Evolutionary conservation across 352 stramenopile species (phyloP).

Genomic region (Paralagenidium karlingii): DNA sequence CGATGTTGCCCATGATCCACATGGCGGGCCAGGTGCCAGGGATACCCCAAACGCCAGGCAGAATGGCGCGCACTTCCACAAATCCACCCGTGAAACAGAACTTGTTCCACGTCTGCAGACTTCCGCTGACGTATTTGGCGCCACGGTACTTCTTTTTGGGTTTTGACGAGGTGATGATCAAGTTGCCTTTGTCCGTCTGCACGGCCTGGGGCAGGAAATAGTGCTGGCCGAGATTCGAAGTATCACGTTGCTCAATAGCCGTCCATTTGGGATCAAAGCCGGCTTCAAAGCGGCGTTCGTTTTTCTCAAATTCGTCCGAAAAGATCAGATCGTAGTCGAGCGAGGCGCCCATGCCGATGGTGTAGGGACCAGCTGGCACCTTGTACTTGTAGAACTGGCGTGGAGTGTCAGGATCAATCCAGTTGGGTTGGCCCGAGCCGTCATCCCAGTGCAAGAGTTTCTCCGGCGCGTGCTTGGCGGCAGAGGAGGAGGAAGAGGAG

Average conservation of each 20-base stretch:
- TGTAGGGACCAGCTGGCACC: constrained; percentile 23
- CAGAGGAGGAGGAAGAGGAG: too few relatives aligned
- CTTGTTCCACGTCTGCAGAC: constrained; percentile 97
- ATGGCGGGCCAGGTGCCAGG: constrained; percentile 95
- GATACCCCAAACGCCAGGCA: constrained; percentile 91
- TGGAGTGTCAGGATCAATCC: constrained; percentile 76
- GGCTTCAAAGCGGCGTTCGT: constrained; percentile 87
- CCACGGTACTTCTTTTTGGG: constrained; percentile 64
- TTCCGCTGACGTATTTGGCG: constrained; percentile 82
- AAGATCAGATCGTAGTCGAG: constrained; percentile 84
- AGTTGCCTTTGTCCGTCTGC: constrained; percentile 86
- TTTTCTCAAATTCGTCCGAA: constrained; percentile 95
- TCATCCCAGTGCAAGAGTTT: too few relatives aligned
- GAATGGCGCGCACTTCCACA: constrained; percentile 88
- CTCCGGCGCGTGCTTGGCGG: too few relatives aligned
- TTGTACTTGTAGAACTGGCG: constrained; percentile 21
- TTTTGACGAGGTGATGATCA: constrained; percentile 88
- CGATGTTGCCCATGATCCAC: constrained; percentile 98
- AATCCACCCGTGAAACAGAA: constrained; percentile 98
- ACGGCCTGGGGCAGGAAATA: constrained; percentile 92
- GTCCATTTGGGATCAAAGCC: constrained; percentile 94
- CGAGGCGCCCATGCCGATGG: constrained; percentile 14
- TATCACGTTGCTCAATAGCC: constrained; percentile 91
- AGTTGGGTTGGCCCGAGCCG: too few relatives aligned
- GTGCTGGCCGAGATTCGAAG: constrained; percentile 91